A percentile compares a stretch with the other conserved stretches of the same genome.
Conservation (phyloP, 1,284 basidiomycete genomes). For the Ustilago nuda region DNA sequence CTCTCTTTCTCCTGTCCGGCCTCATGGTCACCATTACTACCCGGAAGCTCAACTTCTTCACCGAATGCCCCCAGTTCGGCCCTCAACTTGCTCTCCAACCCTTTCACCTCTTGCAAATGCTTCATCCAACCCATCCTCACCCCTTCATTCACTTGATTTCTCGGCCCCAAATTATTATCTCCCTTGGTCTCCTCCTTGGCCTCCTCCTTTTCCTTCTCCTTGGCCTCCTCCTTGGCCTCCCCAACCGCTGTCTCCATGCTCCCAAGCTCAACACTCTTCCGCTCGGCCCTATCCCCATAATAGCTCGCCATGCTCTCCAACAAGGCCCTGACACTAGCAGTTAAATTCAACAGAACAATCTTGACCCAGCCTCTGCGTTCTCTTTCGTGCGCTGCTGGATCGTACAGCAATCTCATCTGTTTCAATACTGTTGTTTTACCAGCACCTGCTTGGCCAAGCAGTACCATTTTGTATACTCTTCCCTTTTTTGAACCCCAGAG, state of each 20-base stretch:
- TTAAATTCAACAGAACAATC: slow-evolving; percentile 54
- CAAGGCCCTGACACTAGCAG: slow-evolving; percentile 28
- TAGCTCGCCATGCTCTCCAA: slow-evolving; percentile 31
- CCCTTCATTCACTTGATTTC: slow-evolving; percentile 9
- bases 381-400: slow-evolving; percentile 45
- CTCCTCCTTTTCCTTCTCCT: neutral
- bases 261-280: slow-evolving; percentile 13
- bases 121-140: slow-evolving; percentile 11
- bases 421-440: slow-evolving; percentile 60
- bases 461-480: slow-evolving; percentile 31
- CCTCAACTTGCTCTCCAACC: slow-evolving; percentile 20
- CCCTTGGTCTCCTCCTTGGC: neutral
- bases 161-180: slow-evolving; percentile 7
- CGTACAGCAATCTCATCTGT: slow-evolving; percentile 60
- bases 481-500: slow-evolving; percentile 9
- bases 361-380: slow-evolving; percentile 40
- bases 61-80: slow-evolving; percentile 30
- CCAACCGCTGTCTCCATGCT: neutral
- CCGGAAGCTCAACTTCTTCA: slow-evolving; percentile 15
- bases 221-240: too few relatives aligned
- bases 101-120: slow-evolving; percentile 12
- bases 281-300: slow-evolving; percentile 11
- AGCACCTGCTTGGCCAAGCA: slow-evolving; percentile 53
- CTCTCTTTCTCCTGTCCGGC: neutral
- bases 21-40: neutral